A percentile compares a stretch with the other conserved stretches of the same genome.
Evolutionary conservation across 2,329 filamentous ascomycete genomes (phyloP).

Genomic region (Plectosphaerella sp.): DNA sequence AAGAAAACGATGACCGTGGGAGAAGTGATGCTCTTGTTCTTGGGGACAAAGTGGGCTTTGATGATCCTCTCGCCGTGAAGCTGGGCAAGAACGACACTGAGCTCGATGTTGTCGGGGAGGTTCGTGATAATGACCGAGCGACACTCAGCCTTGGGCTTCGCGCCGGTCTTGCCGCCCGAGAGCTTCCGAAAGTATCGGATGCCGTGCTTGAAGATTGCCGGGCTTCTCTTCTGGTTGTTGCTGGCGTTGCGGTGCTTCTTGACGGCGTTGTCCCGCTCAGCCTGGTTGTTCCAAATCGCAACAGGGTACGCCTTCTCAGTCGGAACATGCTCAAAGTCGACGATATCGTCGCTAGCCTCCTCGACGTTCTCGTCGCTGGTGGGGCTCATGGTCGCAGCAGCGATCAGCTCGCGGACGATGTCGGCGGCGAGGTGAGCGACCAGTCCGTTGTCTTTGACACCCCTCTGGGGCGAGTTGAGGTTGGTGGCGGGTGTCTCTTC

Average conservation of each 20-base stretch:
- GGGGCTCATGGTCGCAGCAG: background rate
- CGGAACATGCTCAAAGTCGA: background rate
- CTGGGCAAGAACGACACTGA: conserved; percentile 7
- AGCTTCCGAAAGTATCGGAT: conserved; percentile 4
- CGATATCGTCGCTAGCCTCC: background rate
- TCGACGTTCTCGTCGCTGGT: background rate
- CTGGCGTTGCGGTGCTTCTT: conserved; percentile 2
- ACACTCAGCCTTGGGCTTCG: background rate
- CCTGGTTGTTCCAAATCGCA: conserved; percentile 3
- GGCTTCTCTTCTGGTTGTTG: background rate
- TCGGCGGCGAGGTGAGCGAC: no score
- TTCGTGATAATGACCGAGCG: conserved; percentile 8
- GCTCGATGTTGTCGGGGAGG: conserved; percentile 4
- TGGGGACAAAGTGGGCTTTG: background rate
- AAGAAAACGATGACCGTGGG: conserved; percentile 7
- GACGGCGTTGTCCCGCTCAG: conserved; percentile 2
- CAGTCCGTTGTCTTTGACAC: no score
- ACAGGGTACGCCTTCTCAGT: background rate
- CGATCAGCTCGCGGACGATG: no score
- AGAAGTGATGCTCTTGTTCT: background rate
- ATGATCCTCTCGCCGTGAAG: conserved; percentile 8
- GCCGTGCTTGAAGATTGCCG: conserved; percentile 9
- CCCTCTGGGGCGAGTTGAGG: no score
- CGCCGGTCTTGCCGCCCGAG: background rate
- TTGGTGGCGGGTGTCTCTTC: no score